Percentiles rank a stretch among this genome's conserved stretches.
Evolutionary conservation across 257 asterid genomes (phyloP).

Genomic region (Vinca minor): DNA sequence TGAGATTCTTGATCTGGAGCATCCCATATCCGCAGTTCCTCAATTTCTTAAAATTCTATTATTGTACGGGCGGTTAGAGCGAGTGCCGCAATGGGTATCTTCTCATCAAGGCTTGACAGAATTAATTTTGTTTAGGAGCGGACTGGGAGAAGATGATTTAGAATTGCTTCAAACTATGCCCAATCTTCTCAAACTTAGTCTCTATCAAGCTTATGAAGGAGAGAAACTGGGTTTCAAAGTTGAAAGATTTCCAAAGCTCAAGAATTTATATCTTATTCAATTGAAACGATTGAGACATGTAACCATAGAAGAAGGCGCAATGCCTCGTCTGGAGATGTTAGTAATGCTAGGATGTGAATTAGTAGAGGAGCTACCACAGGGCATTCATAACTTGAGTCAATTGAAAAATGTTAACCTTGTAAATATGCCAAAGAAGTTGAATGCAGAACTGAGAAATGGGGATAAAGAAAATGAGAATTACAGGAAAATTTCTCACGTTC

Average conservation of each 20-base stretch:
- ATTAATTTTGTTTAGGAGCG: too few species aligned
- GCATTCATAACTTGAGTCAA: constrained; percentile 5
- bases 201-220: too few species aligned
- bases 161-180: too few species aligned
- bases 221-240: too few species aligned
- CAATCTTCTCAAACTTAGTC: too few species aligned
- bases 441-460: too few species aligned
- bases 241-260: too few species aligned
- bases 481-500: constrained; percentile 1
- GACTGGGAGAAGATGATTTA: too few species aligned
- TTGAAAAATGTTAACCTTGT: not conserved
- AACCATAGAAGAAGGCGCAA: constrained; percentile 12
- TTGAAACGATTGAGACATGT: constrained; percentile 8
- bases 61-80: constrained; percentile 7
- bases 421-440: constrained; percentile 11
- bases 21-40: not conserved
- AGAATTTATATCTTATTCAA: not conserved
- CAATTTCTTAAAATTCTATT: not conserved
- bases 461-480: too few species aligned
- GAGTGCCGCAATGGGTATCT: constrained; percentile 15
- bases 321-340: constrained; percentile 15
- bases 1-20: constrained; percentile 10
- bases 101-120: too few species aligned
- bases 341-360: not conserved
- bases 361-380: constrained; percentile 14